Base-by-base conservation (phyloP, 495 filamentous ascomycete genomes). In the Penicillium canariense region DNA sequence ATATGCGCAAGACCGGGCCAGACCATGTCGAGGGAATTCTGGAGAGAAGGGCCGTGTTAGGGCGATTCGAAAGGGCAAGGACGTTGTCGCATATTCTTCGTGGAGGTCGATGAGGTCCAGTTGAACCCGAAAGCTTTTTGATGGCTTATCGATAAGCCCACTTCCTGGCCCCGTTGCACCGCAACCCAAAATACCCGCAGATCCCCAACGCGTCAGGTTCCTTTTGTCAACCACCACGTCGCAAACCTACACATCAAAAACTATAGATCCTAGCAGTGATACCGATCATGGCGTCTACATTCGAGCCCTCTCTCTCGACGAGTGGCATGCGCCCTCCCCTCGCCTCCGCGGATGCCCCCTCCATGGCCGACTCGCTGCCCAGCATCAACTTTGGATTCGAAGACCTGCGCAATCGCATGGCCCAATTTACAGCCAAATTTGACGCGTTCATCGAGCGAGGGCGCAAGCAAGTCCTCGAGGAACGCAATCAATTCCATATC, bases 311-410 rank as follows among this genome's bases (percentile, higher is more conserved):
- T 0, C 74, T 89, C 44, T 91, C 88, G 1, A 86, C 83, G 27
- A 89, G 84, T 75, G 77, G 79, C 30, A 83, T 89, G 82, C 87
- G 88, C 56, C 82, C 84, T 46, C 85, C 88, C 15, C 75, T 87
- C 50, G 74, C 74, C 35, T 76, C 79, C 11, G 73, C 81, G 22
- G 73, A 79, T 52, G 78, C 76, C 39, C 80, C 81, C 6, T 83
- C 83, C 53, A 85, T 87, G 79, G 89, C 90, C 31, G 90, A 94
- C 69, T 84, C 84, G 11, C 83, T 97, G 8, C 94, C 94, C 32
- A 89, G 77, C 68, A 88, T 96, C 71, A 91, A 94, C 72, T 97
- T 97, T 70, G 91, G 90, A 52, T 97, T 97, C 72, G 93, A 97
- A 54, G 91, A 96, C 56, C 77, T 98, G 55, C 92, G 92, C 70